Percentiles rank a stretch among this genome's conserved stretches.
phyloP scores from a whole-genome alignment of 345 rosid genomes.

The Dipteronia sinensis region DNA sequence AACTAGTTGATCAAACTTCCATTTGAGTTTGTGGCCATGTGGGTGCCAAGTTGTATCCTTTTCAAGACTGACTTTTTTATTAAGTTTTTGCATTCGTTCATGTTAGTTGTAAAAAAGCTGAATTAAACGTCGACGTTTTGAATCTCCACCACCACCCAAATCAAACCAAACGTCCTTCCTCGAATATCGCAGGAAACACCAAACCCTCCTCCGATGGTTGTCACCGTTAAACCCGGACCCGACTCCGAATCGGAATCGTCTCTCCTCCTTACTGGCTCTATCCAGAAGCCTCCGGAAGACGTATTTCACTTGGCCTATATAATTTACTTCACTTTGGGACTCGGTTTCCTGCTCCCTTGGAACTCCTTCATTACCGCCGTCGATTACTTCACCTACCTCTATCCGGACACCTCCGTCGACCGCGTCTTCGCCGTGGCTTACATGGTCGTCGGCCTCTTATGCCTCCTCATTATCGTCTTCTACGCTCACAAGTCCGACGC shows the following conservation, averaged over 20 bases:
- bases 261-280: conserved; percentile 39
- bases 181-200: too few species aligned
- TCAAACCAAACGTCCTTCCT: not conserved
- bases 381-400: conserved; percentile 91
- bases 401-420: conserved; percentile 85
- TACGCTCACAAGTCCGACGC: conserved; percentile 75
- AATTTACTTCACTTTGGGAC: conserved; percentile 81
- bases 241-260: conserved; percentile 51
- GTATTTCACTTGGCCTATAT: conserved; percentile 74
- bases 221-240: conserved; percentile 26
- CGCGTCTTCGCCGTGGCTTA: conserved; percentile 85
- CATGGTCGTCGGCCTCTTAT: conserved; percentile 63
- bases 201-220: conserved; percentile 38
- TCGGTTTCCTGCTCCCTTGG: conserved; percentile 97
- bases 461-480: conserved; percentile 55
- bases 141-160: not conserved
- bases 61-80: too few species aligned
- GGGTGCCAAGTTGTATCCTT: too few species aligned
- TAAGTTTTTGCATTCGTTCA: too few species aligned
- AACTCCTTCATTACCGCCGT: conserved; percentile 98
- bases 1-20: too few species aligned
- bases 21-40: too few species aligned
- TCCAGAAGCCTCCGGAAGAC: conserved; percentile 54
- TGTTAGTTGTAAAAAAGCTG: not conserved
- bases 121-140: not conserved